Conservation (phyloP, 2,329 filamentous ascomycete genomes). For the Exophiala lecanii-corni region DNA sequence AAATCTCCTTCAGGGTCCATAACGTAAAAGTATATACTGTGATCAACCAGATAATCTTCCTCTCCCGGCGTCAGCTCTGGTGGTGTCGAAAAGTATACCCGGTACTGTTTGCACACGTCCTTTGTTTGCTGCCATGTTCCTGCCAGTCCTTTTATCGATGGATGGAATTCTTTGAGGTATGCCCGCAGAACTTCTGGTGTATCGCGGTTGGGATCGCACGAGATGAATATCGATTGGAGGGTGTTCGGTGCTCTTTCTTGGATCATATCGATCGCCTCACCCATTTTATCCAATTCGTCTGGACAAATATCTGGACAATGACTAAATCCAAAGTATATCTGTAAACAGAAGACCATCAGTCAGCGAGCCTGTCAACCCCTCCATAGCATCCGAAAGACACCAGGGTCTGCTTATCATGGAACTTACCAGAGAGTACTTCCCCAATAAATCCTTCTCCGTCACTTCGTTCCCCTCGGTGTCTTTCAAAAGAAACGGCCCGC, state of each 20-base stretch:
- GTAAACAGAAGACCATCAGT: slow-evolving; percentile 1
- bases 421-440: slow-evolving; percentile 62
- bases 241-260: slow-evolving; percentile 37
- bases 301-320: slow-evolving; percentile 99
- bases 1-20: slow-evolving; percentile 99
- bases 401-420: no score
- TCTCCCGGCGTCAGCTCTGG: slow-evolving; percentile 82
- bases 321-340: slow-evolving; percentile 98
- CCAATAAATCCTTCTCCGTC: slow-evolving; percentile 75
- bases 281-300: slow-evolving; percentile 99
- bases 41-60: slow-evolving; percentile 88
- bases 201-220: slow-evolving; percentile 90
- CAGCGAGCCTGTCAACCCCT: background rate
- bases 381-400: background rate
- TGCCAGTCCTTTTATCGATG: slow-evolving; percentile 78
- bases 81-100: slow-evolving; percentile 96
- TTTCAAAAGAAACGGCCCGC: slow-evolving; percentile 74
- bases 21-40: slow-evolving; percentile 98
- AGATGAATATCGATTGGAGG: slow-evolving; percentile 82
- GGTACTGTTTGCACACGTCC: slow-evolving; percentile 87
- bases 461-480: slow-evolving; percentile 78
- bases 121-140: slow-evolving; percentile 93
- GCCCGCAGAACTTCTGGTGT: slow-evolving; percentile 75
- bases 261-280: slow-evolving; percentile 78
- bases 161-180: slow-evolving; percentile 89